phyloP scores from a whole-genome alignment of 179 eudicot species.

The Sideroxylon spinosum region DNA sequence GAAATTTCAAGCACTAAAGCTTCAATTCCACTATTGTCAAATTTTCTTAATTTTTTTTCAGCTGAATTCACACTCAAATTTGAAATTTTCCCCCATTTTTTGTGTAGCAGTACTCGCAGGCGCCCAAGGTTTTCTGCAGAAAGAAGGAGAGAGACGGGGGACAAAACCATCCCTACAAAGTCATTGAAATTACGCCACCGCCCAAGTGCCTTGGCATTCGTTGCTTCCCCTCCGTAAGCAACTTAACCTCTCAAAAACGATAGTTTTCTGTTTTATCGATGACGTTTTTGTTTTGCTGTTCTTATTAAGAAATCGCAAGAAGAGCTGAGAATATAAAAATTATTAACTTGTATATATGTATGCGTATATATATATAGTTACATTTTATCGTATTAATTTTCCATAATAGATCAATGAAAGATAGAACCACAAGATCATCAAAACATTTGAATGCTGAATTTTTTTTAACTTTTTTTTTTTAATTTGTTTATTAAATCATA shows the following conservation, averaged over 20 bases:
- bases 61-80: background rate
- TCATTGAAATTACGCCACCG: slow-evolving; percentile 69
- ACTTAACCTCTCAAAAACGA: background rate
- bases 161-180: slow-evolving; percentile 58
- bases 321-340: background rate
- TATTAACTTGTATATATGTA: too few species aligned
- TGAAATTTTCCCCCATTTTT: background rate
- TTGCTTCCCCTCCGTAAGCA: slow-evolving; percentile 57
- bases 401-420: background rate
- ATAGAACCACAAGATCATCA: too few species aligned
- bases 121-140: slow-evolving; percentile 43
- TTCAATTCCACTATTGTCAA: background rate
- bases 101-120: slow-evolving; percentile 14
- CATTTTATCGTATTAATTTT: background rate
- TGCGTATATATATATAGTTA: background rate
- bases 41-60: background rate
- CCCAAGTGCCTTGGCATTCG: slow-evolving; percentile 68
- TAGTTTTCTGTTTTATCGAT: background rate
- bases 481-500: background rate
- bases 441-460: background rate
- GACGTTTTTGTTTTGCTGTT: background rate
- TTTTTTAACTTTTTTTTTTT: background rate
- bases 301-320: background rate
- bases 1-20: background rate
- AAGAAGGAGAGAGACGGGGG: slow-evolving; percentile 53